A percentile compares a stretch with the other conserved stretches of the same genome.
Evolutionary conservation across 2,329 filamentous ascomycete species (phyloP).

Genomic region (Chrysosporium queenslandicum): DNA sequence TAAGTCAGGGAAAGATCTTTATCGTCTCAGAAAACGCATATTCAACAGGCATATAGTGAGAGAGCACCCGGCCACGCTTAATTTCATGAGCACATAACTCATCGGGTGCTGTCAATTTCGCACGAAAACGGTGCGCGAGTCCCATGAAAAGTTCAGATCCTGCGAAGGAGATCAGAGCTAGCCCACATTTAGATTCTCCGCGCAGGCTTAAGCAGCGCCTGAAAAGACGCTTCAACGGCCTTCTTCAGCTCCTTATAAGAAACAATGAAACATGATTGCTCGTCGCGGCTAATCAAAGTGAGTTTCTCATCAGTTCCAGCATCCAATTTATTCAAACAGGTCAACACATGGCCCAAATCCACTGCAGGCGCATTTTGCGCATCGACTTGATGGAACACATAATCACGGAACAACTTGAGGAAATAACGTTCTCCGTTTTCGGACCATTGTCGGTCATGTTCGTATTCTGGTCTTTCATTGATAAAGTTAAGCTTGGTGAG

Average conservation of each 20-base stretch:
- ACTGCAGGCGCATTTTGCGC: conserved; percentile 70
- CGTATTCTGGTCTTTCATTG: conserved; percentile 80
- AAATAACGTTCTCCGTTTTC: conserved; percentile 89
- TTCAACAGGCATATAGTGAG: neutral
- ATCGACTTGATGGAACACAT: conserved; percentile 94
- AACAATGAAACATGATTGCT: conserved; percentile 78
- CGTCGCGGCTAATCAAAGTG: conserved; percentile 75
- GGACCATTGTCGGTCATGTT: conserved; percentile 69
- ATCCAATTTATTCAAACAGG: conserved; percentile 83
- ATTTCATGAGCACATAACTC: neutral
- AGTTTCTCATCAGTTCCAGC: conserved; percentile 80
- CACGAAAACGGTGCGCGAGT: neutral
- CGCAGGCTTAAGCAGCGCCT: conserved; percentile 43
- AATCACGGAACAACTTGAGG: conserved; percentile 90
- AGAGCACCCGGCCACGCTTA: neutral
- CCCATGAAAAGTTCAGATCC: neutral
- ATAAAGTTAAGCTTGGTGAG: conserved; percentile 75
- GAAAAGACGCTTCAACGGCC: conserved; percentile 51
- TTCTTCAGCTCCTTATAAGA: conserved; percentile 80
- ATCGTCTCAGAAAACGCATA: neutral
- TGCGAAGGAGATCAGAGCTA: neutral
- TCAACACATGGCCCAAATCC: conserved; percentile 78
- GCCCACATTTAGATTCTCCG: conserved; percentile 17
- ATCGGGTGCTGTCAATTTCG: neutral
- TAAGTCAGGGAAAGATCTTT: neutral